phyloP scores from a whole-genome alignment of 352 stramenopile genomes.

The Saprolegnia parasitica region DNA sequence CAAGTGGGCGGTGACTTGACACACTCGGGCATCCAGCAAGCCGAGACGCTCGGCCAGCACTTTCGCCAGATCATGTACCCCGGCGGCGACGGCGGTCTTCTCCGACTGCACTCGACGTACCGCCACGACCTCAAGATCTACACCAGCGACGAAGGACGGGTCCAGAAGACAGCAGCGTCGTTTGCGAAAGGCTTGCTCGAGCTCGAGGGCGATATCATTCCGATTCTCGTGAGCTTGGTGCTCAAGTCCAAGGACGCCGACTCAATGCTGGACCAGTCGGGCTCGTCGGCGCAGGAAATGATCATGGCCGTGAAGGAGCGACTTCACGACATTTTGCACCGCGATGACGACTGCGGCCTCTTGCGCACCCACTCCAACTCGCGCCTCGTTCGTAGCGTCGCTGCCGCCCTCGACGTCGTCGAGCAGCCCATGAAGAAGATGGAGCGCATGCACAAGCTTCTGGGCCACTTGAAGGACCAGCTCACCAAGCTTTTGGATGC shows the following conservation, averaged over 20 bases:
- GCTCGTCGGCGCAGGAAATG: slow-evolving; percentile 91
- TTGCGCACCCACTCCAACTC: slow-evolving; percentile 69
- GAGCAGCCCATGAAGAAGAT: slow-evolving; percentile 94
- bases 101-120: slow-evolving; percentile 98
- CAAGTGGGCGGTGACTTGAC: slow-evolving; percentile 99
- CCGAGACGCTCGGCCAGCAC: slow-evolving; percentile 90
- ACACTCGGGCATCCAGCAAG: slow-evolving; percentile 94
- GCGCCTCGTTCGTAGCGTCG: slow-evolving; percentile 73
- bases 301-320: slow-evolving; percentile 87
- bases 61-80: slow-evolving; percentile 88
- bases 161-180: slow-evolving; percentile 99
- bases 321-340: slow-evolving; percentile 83
- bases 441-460: slow-evolving; percentile 84
- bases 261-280: slow-evolving; percentile 98
- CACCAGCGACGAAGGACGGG: slow-evolving; percentile 97
- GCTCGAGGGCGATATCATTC: slow-evolving; percentile 98
- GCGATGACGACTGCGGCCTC: slow-evolving; percentile 69
- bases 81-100: slow-evolving; percentile 91
- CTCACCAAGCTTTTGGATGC: slow-evolving; percentile 74
- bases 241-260: slow-evolving; percentile 86
- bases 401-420: slow-evolving; percentile 64
- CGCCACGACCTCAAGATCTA: slow-evolving; percentile 99
- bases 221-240: slow-evolving; percentile 95
- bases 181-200: slow-evolving; percentile 99
- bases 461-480: slow-evolving; percentile 93